Percentiles rank a stretch among this genome's conserved stretches.
Conservation (phyloP, 371 early-diverging fungal genomes). For the Actinomortierella ambigua region DNA sequence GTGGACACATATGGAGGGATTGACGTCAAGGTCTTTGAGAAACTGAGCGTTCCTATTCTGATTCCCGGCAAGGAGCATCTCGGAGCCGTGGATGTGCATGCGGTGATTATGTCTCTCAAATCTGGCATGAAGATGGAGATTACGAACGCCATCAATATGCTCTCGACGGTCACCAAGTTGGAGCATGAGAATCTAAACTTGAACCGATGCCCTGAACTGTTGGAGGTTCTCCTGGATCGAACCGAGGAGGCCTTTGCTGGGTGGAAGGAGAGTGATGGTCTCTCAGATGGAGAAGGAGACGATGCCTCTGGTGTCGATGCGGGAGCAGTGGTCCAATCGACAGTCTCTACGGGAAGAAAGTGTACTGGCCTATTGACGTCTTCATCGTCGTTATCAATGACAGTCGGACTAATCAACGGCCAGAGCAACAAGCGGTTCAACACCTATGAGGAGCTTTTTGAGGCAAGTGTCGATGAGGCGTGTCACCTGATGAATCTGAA, state of each 20-base stretch:
- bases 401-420: too few relatives aligned
- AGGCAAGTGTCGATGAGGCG: slow-evolving; percentile 47
- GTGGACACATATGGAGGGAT: slow-evolving; percentile 79
- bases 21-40: slow-evolving; percentile 69
- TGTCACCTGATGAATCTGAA: slow-evolving; percentile 37
- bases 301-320: too few relatives aligned
- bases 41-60: slow-evolving; percentile 59
- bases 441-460: slow-evolving; percentile 58
- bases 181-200: slow-evolving; percentile 45
- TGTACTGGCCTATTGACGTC: too few relatives aligned
- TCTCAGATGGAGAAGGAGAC: slow-evolving; percentile 6
- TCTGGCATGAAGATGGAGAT: slow-evolving; percentile 77
- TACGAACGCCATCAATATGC: slow-evolving; percentile 72
- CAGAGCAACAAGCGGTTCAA: slow-evolving; percentile 10
- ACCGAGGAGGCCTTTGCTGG: slow-evolving; percentile 11
- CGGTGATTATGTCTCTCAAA: slow-evolving; percentile 76
- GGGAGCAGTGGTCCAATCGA: background rate
- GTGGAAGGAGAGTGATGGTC: slow-evolving; percentile 15
- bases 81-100: slow-evolving; percentile 74
- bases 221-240: slow-evolving; percentile 57
- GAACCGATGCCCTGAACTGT: slow-evolving; percentile 55
- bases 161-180: slow-evolving; percentile 61
- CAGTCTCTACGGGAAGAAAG: background rate
- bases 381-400: too few relatives aligned
- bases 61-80: slow-evolving; percentile 64